Evolutionary conservation across 2,329 filamentous ascomycete species (phyloP).

Genomic region (Xylaria sp.): DNA sequence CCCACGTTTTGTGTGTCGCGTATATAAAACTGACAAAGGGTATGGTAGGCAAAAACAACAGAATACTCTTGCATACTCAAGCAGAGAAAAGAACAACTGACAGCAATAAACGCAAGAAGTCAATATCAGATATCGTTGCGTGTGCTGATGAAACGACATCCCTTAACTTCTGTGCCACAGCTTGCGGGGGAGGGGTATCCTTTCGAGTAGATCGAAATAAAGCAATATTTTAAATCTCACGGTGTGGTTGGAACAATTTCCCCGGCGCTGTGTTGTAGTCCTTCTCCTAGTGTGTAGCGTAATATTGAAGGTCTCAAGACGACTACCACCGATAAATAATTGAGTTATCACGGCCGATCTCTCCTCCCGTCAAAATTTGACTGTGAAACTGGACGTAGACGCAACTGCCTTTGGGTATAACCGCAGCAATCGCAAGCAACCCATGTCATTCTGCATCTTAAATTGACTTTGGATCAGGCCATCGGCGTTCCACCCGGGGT

Average conservation of each 20-base stretch:
- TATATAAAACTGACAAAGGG: constrained; percentile 20
- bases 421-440: background rate
- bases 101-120: constrained; percentile 13
- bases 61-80: background rate
- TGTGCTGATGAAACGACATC: background rate
- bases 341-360: background rate
- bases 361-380: background rate
- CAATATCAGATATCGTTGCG: constrained; percentile 2
- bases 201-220: background rate
- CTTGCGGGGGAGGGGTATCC: constrained; percentile 3
- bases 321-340: background rate
- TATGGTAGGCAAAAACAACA: constrained; percentile 15
- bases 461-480: background rate
- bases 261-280: background rate
- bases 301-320: background rate
- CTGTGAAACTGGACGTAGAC: background rate
- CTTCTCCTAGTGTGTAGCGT: background rate
- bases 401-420: background rate
- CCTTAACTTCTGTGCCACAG: background rate
- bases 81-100: background rate
- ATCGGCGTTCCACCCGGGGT: constrained; percentile 29
- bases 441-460: background rate
- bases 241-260: background rate
- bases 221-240: background rate
- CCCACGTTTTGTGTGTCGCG: background rate